Evolutionary conservation across 305 asterid genomes (phyloP), one percentile per base, ranked within the genome.

Genomic region (Rubia peregrina): DNA sequence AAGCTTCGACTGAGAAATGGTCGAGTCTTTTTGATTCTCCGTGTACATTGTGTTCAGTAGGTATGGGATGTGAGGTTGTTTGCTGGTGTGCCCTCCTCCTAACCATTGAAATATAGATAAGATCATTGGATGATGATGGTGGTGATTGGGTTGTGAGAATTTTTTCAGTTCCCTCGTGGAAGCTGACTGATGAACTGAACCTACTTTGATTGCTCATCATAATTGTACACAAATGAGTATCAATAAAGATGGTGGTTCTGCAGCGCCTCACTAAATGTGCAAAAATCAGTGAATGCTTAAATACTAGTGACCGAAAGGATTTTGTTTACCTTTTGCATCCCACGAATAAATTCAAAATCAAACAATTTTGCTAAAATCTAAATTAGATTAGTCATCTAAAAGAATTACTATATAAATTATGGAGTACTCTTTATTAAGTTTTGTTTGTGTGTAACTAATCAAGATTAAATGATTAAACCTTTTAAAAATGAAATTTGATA

Each of bases 41-140:
- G 38, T 80, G 77, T 60, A 69, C 64, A 69, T 73, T 55, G 19
- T 38, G 67, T 46, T 46, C 14, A 69, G 68, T 64, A 73, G 86
- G 88, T 88, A 65, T 82, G 79, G 96, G 92, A 92, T 83, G 96
- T 81, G 96, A 92, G 96, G 96, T 79, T 80, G 94, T 79, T 85
- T 81, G 80, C 73, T 82, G 69, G 85, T 76, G 65, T 78, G 79
- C 88, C 95, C 97, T 87, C 95, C 96, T 87, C 94, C 73, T 75
- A 63, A 91, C 85, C 92, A 82, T 79, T 74, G 40, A 73, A 79
- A 73, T 60, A 12, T 24, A 66, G 74, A 76, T 74, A 73, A 26
- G 30, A 26, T 26, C 30, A 68, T 44, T 65, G 71, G 77, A 74
- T 71, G 73, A 61, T 65, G 77, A 64, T 63, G 36, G 36, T 51